Percentiles rank a stretch among this genome's conserved stretches.
These are phyloP conservation scores for Passalora sequoiae DNA, from an alignment of 2,329 filamentous ascomycete genomes.

Conservation along the genomic window DNA sequence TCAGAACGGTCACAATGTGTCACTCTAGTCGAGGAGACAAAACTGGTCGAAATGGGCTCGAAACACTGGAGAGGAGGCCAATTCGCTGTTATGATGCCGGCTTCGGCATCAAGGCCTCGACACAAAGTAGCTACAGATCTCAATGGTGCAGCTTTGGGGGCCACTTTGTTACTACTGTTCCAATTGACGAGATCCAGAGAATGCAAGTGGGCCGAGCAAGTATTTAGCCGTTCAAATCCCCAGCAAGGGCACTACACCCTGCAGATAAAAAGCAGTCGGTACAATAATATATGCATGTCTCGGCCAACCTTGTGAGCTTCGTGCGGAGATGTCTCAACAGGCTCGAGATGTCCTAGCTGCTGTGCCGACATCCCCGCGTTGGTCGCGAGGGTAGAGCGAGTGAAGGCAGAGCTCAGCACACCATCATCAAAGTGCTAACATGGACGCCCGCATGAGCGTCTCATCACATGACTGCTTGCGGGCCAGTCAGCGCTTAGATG, in stretches of 20 bases:
- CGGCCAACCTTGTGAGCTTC: constrained; percentile 4
- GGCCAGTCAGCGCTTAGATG: background rate
- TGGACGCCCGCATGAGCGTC: background rate
- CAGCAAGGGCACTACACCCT: too few relatives aligned
- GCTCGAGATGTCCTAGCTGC: background rate
- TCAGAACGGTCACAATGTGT: background rate
- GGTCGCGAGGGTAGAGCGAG: constrained; percentile 7
- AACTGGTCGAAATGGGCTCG: background rate
- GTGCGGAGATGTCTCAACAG: constrained; percentile 6
- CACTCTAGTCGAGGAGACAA: constrained; percentile 5
- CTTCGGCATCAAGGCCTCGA: background rate
- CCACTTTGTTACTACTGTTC: too few relatives aligned
- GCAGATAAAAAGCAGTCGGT: too few relatives aligned
- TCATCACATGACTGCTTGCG: background rate
- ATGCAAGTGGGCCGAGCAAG: too few relatives aligned
- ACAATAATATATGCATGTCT: too few relatives aligned
- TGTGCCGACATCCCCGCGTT: constrained; percentile 3
- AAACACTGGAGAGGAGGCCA: background rate
- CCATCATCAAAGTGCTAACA: background rate
- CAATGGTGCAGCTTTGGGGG: too few relatives aligned
- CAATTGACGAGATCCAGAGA: too few relatives aligned
- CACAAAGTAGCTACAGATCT: too few relatives aligned
- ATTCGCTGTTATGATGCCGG: background rate
- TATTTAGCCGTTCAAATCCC: too few relatives aligned
- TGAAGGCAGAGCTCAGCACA: constrained; percentile 1